Conservation (phyloP, 2,329 filamentous ascomycete genomes). For the Dichotomopilus funicola region DNA sequence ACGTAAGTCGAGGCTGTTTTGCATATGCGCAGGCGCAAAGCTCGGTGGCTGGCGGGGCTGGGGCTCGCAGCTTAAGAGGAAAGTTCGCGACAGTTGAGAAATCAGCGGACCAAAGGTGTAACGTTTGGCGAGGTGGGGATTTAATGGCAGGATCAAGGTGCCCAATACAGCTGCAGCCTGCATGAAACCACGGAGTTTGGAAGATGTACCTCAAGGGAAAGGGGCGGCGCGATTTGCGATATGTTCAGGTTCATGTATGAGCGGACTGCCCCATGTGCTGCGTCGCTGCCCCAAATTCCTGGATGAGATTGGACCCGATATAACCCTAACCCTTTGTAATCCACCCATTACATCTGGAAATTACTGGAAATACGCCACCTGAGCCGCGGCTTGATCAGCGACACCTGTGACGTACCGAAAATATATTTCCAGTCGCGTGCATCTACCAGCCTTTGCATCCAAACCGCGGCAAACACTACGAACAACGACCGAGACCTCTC, state of each 20-base stretch:
- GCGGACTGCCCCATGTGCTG: no score
- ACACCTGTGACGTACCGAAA: conserved; percentile 7
- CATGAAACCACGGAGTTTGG: no score
- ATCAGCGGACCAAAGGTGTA: neutral
- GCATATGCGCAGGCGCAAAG: neutral
- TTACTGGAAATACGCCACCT: conserved; percentile 8
- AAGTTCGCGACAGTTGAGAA: neutral
- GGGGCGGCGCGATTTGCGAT: no score
- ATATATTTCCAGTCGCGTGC: conserved; percentile 11
- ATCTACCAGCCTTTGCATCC: no score
- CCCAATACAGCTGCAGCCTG: no score
- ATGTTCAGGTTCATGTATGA: no score
- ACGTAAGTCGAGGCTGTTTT: no score
- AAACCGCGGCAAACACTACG: no score
- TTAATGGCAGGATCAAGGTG: no score
- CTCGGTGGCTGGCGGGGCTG: neutral
- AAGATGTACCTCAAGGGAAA: no score
- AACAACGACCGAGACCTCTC: no score
- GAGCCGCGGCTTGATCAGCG: neutral
- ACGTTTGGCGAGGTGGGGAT: neutral
- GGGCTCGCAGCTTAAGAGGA: neutral
- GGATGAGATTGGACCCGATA: neutral
- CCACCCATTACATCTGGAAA: neutral
- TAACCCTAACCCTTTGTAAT: conserved; percentile 3
- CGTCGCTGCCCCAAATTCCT: no score